Conservation (phyloP, 768 basidiomycete species). For the Lentinula raphanica region DNA sequence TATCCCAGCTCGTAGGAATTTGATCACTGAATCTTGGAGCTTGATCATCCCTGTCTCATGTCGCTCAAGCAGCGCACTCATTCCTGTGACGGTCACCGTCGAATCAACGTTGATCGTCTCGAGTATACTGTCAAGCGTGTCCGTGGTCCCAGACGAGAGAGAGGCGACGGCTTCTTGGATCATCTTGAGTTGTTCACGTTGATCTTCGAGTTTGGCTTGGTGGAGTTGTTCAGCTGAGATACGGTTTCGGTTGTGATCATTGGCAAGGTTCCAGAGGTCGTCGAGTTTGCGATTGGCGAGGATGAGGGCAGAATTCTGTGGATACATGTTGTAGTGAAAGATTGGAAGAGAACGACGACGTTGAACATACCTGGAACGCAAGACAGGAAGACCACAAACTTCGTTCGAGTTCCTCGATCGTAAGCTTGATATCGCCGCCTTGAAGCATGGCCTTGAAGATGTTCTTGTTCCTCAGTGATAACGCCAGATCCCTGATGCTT, state of each 20-base stretch:
- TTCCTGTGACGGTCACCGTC: background rate
- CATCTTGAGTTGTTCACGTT: background rate
- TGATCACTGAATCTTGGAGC: background rate
- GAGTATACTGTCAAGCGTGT: background rate
- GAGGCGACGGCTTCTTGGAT: background rate
- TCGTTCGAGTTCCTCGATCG: constrained; percentile 1
- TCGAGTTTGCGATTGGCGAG: background rate
- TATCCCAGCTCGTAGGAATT: constrained; percentile 4
- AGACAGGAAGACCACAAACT: constrained; percentile 1
- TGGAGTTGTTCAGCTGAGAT: background rate
- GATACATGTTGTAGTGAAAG: background rate
- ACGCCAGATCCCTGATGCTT: constrained; percentile 1
- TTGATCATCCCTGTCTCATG: constrained; percentile 3
- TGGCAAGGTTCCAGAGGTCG: background rate
- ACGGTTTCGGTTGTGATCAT: background rate
- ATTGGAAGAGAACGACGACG: too few species aligned
- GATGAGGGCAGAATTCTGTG: background rate
- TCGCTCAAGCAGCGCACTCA: constrained; percentile 3
- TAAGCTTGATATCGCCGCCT: background rate
- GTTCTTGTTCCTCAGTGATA: background rate
- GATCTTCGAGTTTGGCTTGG: background rate
- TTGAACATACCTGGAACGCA: background rate
- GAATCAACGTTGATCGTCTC: constrained; percentile 3
- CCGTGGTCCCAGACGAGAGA: background rate
- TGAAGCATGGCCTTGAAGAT: constrained; percentile 1